Base-by-base conservation (phyloP, 495 filamentous ascomycete genomes). In the Penicillium daleae region DNA sequence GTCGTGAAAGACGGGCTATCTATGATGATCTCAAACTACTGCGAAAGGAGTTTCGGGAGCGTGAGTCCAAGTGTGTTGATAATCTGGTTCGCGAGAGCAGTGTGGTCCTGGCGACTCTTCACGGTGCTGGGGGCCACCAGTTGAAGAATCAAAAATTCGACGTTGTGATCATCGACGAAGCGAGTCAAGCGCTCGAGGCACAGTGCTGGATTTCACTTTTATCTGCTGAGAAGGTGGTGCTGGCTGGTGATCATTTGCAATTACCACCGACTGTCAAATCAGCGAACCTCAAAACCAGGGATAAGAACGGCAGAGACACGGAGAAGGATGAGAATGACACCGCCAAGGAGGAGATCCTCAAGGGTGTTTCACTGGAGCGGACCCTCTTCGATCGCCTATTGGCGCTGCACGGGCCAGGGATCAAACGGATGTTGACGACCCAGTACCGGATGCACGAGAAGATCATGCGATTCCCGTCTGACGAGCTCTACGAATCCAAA, bases 361-460 rank as follows among this genome's bases (percentile, higher is more conserved):
- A 74, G 15, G 65, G 67, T 1, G 76, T 84, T 29, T 89, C 86
- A 2, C 84, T 99, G 1, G 92, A 96, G 69, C 90, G 82, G 2
- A 98, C 95, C 0, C 80, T 99, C 6, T 99, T 99, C 72, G 93
- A 97, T 71, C 83, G 95, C 26, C 80, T 99, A 21, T 82, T 99
- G 21, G 81, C 80, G 6, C 79, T 97, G 3, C 91, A 99, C 70
- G 96, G 95, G 2, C 75, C 87, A 3, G 79, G 76, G 0, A 91
- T 99, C 74, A 99, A 98, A 79, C 81, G 90, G 26, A 95, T 97
- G 89, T 83, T 98, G 12, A 97, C 91, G n/a, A 97, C 91, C 2
- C 95, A 99, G 78, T 99, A 99, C 74, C 91, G 95, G 9, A 99
- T 99, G 95, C 94, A 99, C 74, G 89, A 92, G 68, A 83, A 81